These are phyloP conservation scores for Hericium erinaceus DNA, from an alignment of 768 basidiomycete species.

Conservation along the genomic window DNA sequence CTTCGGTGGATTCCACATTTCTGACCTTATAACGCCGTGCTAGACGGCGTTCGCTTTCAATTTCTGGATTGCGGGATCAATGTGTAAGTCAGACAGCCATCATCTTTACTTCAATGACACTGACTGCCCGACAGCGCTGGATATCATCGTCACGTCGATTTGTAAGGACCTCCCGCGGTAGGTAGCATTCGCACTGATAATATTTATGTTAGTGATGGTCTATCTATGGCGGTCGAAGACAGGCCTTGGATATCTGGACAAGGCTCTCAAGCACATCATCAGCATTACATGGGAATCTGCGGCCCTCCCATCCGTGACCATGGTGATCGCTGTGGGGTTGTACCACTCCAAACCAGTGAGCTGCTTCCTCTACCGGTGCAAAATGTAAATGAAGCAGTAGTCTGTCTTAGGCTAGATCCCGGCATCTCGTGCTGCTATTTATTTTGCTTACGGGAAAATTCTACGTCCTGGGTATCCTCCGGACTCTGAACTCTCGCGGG, in stretches of 20 bases:
- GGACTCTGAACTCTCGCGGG: slow-evolving; percentile 22
- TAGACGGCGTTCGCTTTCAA: slow-evolving; percentile 35
- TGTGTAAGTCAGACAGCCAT: slow-evolving; percentile 21
- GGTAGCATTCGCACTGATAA: neutral
- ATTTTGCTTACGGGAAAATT: slow-evolving; percentile 43
- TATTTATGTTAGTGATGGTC: slow-evolving; percentile 27
- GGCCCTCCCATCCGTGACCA: slow-evolving; percentile 24
- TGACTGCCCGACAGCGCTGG: slow-evolving; percentile 25
- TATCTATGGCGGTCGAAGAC: slow-evolving; percentile 32
- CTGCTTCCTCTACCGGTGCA: slow-evolving; percentile 11
- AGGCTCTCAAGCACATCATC: slow-evolving; percentile 30
- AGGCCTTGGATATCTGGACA: slow-evolving; percentile 27
- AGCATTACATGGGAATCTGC: slow-evolving; percentile 32
- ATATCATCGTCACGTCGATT: slow-evolving; percentile 29
- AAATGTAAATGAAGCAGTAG: too few species aligned
- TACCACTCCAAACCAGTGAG: slow-evolving; percentile 22
- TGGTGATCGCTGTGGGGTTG: slow-evolving; percentile 23
- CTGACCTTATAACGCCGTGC: neutral
- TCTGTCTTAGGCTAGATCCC: neutral
- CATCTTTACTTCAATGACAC: neutral
- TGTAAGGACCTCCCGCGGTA: slow-evolving; percentile 19
- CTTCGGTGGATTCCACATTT: too few species aligned
- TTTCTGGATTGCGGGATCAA: slow-evolving; percentile 36
- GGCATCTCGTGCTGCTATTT: slow-evolving; percentile 35
- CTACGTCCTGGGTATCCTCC: slow-evolving; percentile 23